Percentiles rank a stretch among this genome's conserved stretches.
Conservation (phyloP, 768 basidiomycete genomes). For the Russula ochroleuca region DNA sequence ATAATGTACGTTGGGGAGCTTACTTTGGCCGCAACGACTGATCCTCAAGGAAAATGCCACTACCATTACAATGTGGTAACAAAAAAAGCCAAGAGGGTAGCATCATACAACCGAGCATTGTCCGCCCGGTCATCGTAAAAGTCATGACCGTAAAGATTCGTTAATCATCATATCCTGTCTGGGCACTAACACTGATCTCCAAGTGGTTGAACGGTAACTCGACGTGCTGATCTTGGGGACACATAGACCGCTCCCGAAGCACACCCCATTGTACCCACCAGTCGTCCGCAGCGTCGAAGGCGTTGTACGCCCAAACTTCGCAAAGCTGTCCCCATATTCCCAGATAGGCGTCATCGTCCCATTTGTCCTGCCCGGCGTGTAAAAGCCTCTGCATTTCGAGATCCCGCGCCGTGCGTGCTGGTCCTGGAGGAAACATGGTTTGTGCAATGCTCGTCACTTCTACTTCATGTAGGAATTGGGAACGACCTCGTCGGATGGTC, state of each 20-base stretch:
- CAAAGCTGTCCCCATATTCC: conserved; percentile 23
- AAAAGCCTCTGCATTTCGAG: conserved; percentile 7
- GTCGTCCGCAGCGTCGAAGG: conserved; percentile 27
- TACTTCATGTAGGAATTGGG: conserved; percentile 13
- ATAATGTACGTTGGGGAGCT: too few species aligned
- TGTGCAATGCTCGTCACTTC: conserved; percentile 8
- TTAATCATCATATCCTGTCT: background rate
- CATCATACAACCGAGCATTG: background rate
- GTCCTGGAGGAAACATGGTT: conserved; percentile 23
- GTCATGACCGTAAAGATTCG: background rate
- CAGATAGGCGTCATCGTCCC: conserved; percentile 22
- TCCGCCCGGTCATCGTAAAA: background rate
- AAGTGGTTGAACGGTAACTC: background rate
- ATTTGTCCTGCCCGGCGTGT: background rate
- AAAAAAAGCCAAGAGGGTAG: background rate
- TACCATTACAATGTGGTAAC: background rate
- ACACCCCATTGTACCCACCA: conserved; percentile 29
- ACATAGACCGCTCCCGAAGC: conserved; percentile 24
- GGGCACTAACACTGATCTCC: conserved; percentile 12
- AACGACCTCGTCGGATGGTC: conserved; percentile 13
- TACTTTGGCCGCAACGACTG: too few species aligned
- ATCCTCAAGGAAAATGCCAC: background rate
- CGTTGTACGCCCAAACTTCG: conserved; percentile 25
- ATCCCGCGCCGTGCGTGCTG: conserved; percentile 18
- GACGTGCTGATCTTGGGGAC: background rate